Evolutionary conservation across 2,329 filamentous ascomycete species (phyloP), one percentile per base, ranked within the genome.

Genomic region (Gaeumannomyces sp.): DNA sequence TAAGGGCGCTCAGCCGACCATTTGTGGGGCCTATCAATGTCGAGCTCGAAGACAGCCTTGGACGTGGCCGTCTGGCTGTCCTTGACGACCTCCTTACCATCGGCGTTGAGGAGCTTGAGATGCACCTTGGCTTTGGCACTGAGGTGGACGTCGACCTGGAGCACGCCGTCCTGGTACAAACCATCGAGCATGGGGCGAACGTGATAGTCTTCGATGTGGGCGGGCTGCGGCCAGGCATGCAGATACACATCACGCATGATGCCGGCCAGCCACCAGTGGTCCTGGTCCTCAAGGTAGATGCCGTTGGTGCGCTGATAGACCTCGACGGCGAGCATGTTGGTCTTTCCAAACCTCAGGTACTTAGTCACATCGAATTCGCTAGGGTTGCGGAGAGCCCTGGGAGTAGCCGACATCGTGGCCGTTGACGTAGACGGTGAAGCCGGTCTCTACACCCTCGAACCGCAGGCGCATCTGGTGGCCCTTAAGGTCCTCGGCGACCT

Each of bases 291-390:
- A 59, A 91, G 83, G 67, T 90, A 91, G 25, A 83, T 86, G 4
- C 87, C 89, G 71, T 91, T 87, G 38, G 84, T 90, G 70, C 84
- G 86, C 72, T 91, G 87, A 68, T 91, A 91, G 0, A 91, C 89
- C 61, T 85, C 81, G 0, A 91, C 87, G 2, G 83, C 82, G 4
- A 92, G 73, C 1, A 76, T 78, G 67, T 90, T 91, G 58, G 80
- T 76, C 1, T 74, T 72, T 1, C 74, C 70, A 3, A 73, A 35
- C 38, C 28, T 60, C 45, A 66, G 38, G n/a, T 80, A 74, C 0
- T 76, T 68, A 0, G 87, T 86, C 6, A 92, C 79, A 67, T 92
- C 89, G 67, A 91, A 92, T 68, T 92, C 89, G 31, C 84, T 84
- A 0, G 89, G 85, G 67, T 92, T 91, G 25, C 89, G 80, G n/a